Evolutionary conservation across 345 rosid genomes (phyloP), one percentile per base, ranked within the genome.

Genomic region (Erucastrum elatum): DNA sequence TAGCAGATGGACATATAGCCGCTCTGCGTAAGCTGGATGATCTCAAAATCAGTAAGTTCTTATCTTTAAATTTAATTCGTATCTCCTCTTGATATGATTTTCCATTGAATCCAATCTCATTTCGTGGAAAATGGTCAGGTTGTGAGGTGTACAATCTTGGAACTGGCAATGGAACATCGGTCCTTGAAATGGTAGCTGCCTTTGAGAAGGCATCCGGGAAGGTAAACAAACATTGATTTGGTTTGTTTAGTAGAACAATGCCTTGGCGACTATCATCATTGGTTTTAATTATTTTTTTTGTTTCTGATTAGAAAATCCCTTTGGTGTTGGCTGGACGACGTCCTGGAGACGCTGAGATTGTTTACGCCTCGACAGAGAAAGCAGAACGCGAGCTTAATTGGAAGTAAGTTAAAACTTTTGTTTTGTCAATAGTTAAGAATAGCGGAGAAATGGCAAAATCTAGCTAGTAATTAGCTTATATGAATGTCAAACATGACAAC

Each of bases 91-190:
- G 0, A 21, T 21, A 0, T 21, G 21, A 21, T 21, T 21, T 21
- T 21, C 21, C 21, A 21, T 16, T 60, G 68, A 33, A 27, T 35
- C 16, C 0, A 59, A n/a, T 2, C 81, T 61, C 3, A 49, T 11
- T 4, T 33, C 1, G 10, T 53, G 62, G 49, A 8, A 46, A 59
- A 34, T 34, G 27, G 13, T 31, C 84, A 92, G 99, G 92, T 66
- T 95, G 96, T 70, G 92, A 91, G 87, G 97, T 93, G n/a, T 95
- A 91, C 87, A 95, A 95, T 84, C 82, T 95, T 78, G 99, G 99
- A 82, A 95, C 97, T 1, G 98, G 99, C 3, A 91, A 90, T 78
- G 99, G 99, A 78, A 90, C 98, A 79, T 95, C 99, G 0, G 99
- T 95, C 26, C 70, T 93, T 67, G 96, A 95, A 84, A 95, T 95